Percentiles rank a stretch among this genome's conserved stretches.
phyloP scores from a whole-genome alignment of 495 filamentous ascomycete genomes.

The Emericellopsis terricola region DNA sequence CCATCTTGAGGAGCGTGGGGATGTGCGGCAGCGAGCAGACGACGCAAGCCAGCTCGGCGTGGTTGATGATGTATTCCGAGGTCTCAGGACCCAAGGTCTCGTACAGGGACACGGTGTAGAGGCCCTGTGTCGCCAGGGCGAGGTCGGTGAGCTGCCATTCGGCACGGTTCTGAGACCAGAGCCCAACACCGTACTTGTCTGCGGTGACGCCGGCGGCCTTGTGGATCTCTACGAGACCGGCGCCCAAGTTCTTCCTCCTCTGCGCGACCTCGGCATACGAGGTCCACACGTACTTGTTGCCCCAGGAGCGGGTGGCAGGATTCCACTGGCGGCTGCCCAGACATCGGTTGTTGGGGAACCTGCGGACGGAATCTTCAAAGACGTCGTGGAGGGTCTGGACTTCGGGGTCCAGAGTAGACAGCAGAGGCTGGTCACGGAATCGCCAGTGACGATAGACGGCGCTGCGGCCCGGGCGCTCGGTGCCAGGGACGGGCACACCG shows the following conservation, averaged over 20 bases:
- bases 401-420: conserved; percentile 57
- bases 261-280: conserved; percentile 65
- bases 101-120: conserved; percentile 88
- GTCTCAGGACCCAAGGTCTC: conserved; percentile 84
- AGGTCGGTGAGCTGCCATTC: conserved; percentile 97
- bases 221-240: conserved; percentile 71
- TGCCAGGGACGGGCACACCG: conserved; percentile 52
- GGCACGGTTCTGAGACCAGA: conserved; percentile 92
- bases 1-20: conserved; percentile 69
- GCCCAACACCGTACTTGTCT: conserved; percentile 64
- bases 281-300: conserved; percentile 61
- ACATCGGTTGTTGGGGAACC: conserved; percentile 43
- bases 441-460: conserved; percentile 73
- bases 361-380: conserved; percentile 49
- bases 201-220: conserved; percentile 44
- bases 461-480: conserved; percentile 52
- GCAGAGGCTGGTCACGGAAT: conserved; percentile 45
- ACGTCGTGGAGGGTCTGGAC: conserved; percentile 60
- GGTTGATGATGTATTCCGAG: conserved; percentile 90
- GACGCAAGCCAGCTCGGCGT: conserved; percentile 58
- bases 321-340: conserved; percentile 74
- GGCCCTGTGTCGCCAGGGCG: conserved; percentile 71
- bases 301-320: conserved; percentile 53
- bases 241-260: conserved; percentile 69
- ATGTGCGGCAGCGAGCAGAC: conserved; percentile 72